Conservation (phyloP, 305 asterid species). For the Plantago lanceolata region DNA sequence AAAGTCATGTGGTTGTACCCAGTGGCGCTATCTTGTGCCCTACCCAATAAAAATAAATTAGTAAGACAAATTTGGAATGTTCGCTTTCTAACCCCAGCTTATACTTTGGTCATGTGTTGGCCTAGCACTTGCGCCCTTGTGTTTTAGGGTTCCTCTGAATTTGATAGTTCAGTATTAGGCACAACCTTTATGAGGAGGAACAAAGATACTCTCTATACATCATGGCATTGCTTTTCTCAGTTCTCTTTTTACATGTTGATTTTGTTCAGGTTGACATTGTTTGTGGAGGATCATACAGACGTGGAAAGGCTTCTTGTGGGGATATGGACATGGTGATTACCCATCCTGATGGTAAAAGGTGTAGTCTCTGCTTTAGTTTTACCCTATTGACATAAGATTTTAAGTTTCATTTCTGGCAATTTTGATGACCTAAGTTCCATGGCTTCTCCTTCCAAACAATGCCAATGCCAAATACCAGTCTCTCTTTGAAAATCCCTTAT, state of each 20-base stretch:
- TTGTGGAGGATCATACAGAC: constrained; percentile 97
- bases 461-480: background rate
- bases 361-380: constrained; percentile 14
- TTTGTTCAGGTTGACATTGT: constrained; percentile 55
- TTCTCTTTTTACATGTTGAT: constrained; percentile 18
- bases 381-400: constrained; percentile 17
- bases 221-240: constrained; percentile 10
- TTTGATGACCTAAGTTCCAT: constrained; percentile 4
- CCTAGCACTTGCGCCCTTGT: too few species aligned
- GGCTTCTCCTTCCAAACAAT: constrained; percentile 5
- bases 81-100: too few species aligned
- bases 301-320: constrained; percentile 94
- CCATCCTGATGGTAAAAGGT: constrained; percentile 91
- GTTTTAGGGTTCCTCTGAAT: too few species aligned
- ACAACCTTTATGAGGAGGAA: constrained; percentile 18
- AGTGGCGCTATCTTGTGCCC: too few species aligned
- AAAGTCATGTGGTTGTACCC: background rate
- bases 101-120: too few species aligned
- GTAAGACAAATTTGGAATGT: too few species aligned
- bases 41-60: too few species aligned
- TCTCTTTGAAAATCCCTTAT: background rate
- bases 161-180: background rate
- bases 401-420: constrained; percentile 11
- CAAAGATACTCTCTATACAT: constrained; percentile 8
- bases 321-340: constrained; percentile 89